These are phyloP conservation scores for Chalciporus sphaerocephalus DNA, from an alignment of 768 basidiomycete species.

Conservation along the genomic window DNA sequence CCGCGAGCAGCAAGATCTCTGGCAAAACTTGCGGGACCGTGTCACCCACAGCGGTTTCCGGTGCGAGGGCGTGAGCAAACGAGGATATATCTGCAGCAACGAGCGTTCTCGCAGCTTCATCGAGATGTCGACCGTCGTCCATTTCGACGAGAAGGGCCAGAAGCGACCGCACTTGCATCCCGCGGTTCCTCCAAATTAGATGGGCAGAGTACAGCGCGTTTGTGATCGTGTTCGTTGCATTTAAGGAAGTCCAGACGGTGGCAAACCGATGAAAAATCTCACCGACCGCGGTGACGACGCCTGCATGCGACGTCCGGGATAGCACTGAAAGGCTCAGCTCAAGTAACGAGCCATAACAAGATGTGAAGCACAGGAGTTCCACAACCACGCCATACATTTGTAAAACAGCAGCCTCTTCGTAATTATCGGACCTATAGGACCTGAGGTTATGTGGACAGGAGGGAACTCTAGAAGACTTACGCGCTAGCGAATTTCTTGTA, in stretches of 20 bases:
- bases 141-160: slow-evolving; percentile 62
- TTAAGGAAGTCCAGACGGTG: slow-evolving; percentile 77
- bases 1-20: slow-evolving; percentile 65
- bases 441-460: background rate
- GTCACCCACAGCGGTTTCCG: slow-evolving; percentile 32
- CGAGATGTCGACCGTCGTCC: slow-evolving; percentile 57
- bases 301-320: slow-evolving; percentile 46
- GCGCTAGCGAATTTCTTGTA: slow-evolving; percentile 49
- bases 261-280: slow-evolving; percentile 68
- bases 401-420: slow-evolving; percentile 37
- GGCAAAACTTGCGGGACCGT: slow-evolving; percentile 41
- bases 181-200: slow-evolving; percentile 57
- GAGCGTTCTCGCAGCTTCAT: slow-evolving; percentile 51
- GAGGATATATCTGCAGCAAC: slow-evolving; percentile 55
- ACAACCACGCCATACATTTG: slow-evolving; percentile 54
- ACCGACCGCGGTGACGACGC: slow-evolving; percentile 58
- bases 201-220: slow-evolving; percentile 59
- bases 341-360: slow-evolving; percentile 64
- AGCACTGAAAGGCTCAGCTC: slow-evolving; percentile 57
- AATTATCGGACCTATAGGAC: slow-evolving; percentile 24
- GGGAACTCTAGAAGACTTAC: slow-evolving; percentile 32
- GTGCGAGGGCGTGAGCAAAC: slow-evolving; percentile 53
- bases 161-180: slow-evolving; percentile 61
- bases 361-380: slow-evolving; percentile 55
- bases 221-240: slow-evolving; percentile 51